Conservation (phyloP, 2,329 filamentous ascomycete genomes). For the Phialophora macrospora region DNA sequence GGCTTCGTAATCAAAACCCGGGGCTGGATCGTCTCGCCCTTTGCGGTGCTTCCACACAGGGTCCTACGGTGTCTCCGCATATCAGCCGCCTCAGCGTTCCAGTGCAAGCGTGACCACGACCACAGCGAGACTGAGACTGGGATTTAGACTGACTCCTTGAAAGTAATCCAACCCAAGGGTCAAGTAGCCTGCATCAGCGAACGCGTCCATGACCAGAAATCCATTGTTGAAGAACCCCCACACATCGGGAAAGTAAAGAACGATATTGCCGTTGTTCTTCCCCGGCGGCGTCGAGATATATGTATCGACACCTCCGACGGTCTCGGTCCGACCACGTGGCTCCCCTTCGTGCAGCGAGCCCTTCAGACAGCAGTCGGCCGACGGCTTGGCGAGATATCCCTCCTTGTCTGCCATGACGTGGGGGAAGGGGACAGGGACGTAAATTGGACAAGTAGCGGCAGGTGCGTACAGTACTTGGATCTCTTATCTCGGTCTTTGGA, state of each 20-base stretch:
- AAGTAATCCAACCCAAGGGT: constrained; percentile 55
- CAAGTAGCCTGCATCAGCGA: constrained; percentile 52
- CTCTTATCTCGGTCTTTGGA: neutral
- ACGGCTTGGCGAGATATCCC: constrained; percentile 31
- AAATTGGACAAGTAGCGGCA: neutral
- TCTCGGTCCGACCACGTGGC: constrained; percentile 45
- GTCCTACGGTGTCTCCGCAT: constrained; percentile 43
- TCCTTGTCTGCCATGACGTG: constrained; percentile 23
- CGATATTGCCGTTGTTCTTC: constrained; percentile 49
- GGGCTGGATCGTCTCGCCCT: constrained; percentile 42
- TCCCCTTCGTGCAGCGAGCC: constrained; percentile 50
- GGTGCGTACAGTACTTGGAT: neutral
- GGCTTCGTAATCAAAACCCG: constrained; percentile 55
- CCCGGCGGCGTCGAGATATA: constrained; percentile 45
- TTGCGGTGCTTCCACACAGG: constrained; percentile 51
- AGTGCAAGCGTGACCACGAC: neutral
- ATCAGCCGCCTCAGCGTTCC: neutral
- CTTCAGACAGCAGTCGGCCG: constrained; percentile 46
- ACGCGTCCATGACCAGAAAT: constrained; percentile 54
- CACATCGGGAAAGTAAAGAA: constrained; percentile 56
- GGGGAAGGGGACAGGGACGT: neutral
- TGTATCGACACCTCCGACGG: constrained; percentile 47
- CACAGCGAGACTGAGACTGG: neutral
- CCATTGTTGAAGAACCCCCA: constrained; percentile 53
- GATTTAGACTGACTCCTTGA: constrained; percentile 44